Evolutionary conservation across 1,284 basidiomycete genomes (phyloP).

Genomic region (Ceratobasidium sp.): DNA sequence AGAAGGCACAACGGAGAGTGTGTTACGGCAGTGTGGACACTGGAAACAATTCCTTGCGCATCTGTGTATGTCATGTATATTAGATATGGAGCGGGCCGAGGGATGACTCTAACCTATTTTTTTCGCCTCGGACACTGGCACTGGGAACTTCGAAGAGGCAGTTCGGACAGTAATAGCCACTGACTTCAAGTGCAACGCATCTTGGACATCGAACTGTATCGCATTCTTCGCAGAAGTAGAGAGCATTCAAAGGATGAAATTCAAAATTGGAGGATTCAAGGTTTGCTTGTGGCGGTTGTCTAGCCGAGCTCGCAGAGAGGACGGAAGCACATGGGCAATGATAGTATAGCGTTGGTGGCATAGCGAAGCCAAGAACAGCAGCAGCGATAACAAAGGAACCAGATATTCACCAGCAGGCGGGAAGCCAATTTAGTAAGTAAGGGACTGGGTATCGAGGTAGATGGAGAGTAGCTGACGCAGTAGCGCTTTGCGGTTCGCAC

Average conservation of each 20-base stretch:
- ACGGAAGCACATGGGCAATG: slow-evolving; percentile 24
- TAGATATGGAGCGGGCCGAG: neutral
- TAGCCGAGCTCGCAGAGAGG: neutral
- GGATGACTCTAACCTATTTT: slow-evolving; percentile 74
- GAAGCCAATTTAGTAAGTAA: too few relatives aligned
- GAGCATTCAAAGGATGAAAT: slow-evolving; percentile 81
- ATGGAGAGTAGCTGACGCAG: too few relatives aligned
- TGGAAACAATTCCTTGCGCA: slow-evolving; percentile 97
- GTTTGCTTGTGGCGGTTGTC: slow-evolving; percentile 13
- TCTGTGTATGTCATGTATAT: slow-evolving; percentile 56
- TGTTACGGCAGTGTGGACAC: slow-evolving; percentile 91
- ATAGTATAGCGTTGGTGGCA: slow-evolving; percentile 6
- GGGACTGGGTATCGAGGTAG: too few relatives aligned
- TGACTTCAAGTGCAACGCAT: slow-evolving; percentile 91
- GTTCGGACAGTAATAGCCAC: slow-evolving; percentile 97
- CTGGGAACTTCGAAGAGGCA: slow-evolving; percentile 99
- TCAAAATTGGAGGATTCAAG: slow-evolving; percentile 67
- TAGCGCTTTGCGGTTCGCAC: neutral
- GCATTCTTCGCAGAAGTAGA: slow-evolving; percentile 99
- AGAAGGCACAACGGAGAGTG: slow-evolving; percentile 84
- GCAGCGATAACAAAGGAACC: neutral
- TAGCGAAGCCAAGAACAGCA: neutral
- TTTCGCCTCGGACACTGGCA: slow-evolving; percentile 93
- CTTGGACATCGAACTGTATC: slow-evolving; percentile 91
- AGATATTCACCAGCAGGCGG: too few relatives aligned